phyloP scores from a whole-genome alignment of 1,284 basidiomycete genomes.

The Fistulina hepatica region DNA sequence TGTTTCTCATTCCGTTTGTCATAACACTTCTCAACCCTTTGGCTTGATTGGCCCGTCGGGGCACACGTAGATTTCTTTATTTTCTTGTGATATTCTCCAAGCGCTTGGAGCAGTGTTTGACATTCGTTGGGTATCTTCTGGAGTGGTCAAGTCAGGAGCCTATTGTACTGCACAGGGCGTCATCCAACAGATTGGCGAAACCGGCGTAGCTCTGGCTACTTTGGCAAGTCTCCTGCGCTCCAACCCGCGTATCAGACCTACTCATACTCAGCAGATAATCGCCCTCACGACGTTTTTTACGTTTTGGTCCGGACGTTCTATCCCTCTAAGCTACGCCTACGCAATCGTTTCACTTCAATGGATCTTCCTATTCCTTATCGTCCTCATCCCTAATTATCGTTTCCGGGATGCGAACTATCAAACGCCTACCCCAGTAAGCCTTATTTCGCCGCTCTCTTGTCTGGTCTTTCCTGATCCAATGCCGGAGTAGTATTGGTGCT shows the following conservation, averaged over 20 bases:
- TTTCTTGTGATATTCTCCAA: conserved; percentile 27
- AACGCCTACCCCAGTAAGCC: conserved; percentile 28
- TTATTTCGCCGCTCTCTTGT: neutral
- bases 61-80: conserved; percentile 30
- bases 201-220: conserved; percentile 30
- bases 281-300: conserved; percentile 28
- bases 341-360: conserved; percentile 24
- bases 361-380: conserved; percentile 27
- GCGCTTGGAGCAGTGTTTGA: conserved; percentile 25
- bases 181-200: conserved; percentile 30
- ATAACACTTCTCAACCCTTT: conserved; percentile 3
- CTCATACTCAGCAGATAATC: conserved; percentile 19
- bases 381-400: conserved; percentile 22
- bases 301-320: conserved; percentile 25
- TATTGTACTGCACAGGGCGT: conserved; percentile 28
- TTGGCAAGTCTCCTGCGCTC: conserved; percentile 20
- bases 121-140: conserved; percentile 25
- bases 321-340: conserved; percentile 17
- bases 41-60: neutral
- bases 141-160: conserved; percentile 23
- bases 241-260: conserved; percentile 4
- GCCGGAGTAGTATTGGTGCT: conserved; percentile 31
- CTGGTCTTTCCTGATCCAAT: neutral
- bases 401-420: conserved; percentile 14
- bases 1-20: neutral